Base-by-base conservation (phyloP, 2,329 filamentous ascomycete species). In the Neonectria hederae region DNA sequence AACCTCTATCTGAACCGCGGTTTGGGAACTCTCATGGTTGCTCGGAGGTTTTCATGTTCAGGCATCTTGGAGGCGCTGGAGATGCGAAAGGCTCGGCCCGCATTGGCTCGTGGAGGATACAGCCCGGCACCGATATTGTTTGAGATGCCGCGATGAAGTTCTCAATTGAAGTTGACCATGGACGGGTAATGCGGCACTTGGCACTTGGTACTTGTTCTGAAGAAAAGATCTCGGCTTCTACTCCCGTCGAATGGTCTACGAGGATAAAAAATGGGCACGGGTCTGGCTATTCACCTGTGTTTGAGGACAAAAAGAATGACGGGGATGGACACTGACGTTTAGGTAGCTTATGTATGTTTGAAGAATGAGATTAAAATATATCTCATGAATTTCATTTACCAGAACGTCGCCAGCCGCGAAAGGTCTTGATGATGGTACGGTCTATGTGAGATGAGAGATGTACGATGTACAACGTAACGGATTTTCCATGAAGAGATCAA, bases 131-230 rank as follows among this genome's bases (percentile, higher is more conserved):
- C 67, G 63, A 63, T 69, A 64, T 64, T 70, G 64, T 71, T 66
- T 68, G 62, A 63, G 67, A 72, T 69, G 67, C 67, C 65, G 69
- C 67, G 65, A 68, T 65, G 59, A 68, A 70, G 62, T 72, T 74
- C 69, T 70, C 71, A 74, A 72, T 74, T 74, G 70, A 74, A 74
- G 63, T 55, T 71, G 71, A 65, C 71, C 65, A 54, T 63, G 65
- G 69, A 71, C 52, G 70, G 70, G 70, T 60, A 69, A 61, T 68
- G 69, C 69, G 72, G 72, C 38, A 42, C 38, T 42, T 71, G 72
- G 72, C 62, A 72, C 65, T 66, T 70, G 64, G 72, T 59, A 73
- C 65, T 66, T 70, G 64, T 73, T 59, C 49, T 65, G 55, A 70
- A 71, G 66, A 73, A 67, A 61, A 65, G 59, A 60, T 66, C 68